Conservation (phyloP, 2,329 filamentous ascomycete genomes). For the Thermomyces lanuginosus region DNA sequence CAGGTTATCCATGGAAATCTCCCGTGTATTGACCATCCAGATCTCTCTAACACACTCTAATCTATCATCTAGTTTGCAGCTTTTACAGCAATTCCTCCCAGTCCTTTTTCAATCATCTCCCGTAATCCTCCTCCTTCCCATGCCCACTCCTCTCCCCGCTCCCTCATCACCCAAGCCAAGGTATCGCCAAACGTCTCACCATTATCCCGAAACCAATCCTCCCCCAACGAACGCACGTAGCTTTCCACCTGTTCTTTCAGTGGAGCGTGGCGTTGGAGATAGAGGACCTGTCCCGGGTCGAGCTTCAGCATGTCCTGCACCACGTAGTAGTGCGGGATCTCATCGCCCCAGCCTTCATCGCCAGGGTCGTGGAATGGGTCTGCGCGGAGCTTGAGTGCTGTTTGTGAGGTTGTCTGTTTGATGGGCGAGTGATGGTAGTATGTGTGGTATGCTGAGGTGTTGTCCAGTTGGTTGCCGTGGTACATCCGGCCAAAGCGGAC, state of each 20-base stretch:
- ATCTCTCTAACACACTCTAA: no score
- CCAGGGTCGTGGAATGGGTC: constrained; percentile 37
- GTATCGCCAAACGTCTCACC: constrained; percentile 47
- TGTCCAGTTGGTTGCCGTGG: constrained; percentile 4
- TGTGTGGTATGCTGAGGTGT: constrained; percentile 7
- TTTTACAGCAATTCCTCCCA: no score
- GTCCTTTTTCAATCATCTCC: constrained; percentile 9
- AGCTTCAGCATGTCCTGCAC: constrained; percentile 50
- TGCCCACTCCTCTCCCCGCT: constrained; percentile 38
- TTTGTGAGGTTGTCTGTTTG: constrained; percentile 2
- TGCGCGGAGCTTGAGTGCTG: constrained; percentile 29
- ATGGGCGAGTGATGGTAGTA: constrained; percentile 12
- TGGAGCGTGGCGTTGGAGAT: constrained; percentile 39
- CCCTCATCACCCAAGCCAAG: constrained; percentile 38
- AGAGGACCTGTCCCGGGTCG: constrained; percentile 43
- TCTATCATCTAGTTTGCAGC: no score
- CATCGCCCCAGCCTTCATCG: constrained; percentile 48
- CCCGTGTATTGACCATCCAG: no score
- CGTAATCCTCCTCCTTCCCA: constrained; percentile 26
- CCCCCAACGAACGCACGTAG: constrained; percentile 35
- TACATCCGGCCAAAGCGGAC: no score
- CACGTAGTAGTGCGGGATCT: constrained; percentile 47
- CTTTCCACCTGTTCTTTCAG: constrained; percentile 41
- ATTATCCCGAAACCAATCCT: constrained; percentile 49
- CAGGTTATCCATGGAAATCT: no score